These are phyloP conservation scores for Leishmania turanica DNA, from an alignment of 208 protist species.

Conservation along the genomic window DNA sequence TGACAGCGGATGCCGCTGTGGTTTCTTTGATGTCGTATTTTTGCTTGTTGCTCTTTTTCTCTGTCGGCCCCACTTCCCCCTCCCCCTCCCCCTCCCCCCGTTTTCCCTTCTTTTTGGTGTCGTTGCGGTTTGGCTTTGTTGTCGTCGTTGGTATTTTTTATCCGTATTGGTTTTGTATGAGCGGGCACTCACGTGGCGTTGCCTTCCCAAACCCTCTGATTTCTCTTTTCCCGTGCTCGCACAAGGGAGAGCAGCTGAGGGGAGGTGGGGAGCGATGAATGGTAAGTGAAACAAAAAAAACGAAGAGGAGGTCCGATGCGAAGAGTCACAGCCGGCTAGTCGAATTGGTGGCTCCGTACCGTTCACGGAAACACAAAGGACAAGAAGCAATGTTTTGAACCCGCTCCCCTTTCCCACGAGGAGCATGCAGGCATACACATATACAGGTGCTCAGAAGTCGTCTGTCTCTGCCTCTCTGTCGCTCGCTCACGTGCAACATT, in stretches of 20 bases:
- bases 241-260: no score
- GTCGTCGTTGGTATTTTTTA: not conserved
- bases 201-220: not conserved
- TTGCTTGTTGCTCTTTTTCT: not conserved
- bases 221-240: not conserved
- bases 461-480: not conserved
- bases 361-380: not conserved
- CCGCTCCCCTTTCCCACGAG: not conserved
- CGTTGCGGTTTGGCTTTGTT: not conserved
- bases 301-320: not conserved
- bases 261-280: not conserved
- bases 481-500: not conserved
- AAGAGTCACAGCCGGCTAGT: not conserved
- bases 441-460: not conserved
- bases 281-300: not conserved
- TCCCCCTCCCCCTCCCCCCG: not conserved
- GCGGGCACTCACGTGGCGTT: not conserved
- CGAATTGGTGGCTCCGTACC: not conserved
- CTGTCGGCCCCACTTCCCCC: no score
- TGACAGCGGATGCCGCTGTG: not conserved
- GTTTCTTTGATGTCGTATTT: not conserved
- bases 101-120: not conserved
- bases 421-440: not conserved
- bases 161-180: not conserved
- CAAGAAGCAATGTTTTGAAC: not conserved